These are phyloP conservation scores for Globisporangium iwayamae DNA, from an alignment of 352 stramenopile genomes.

Conservation along the genomic window DNA sequence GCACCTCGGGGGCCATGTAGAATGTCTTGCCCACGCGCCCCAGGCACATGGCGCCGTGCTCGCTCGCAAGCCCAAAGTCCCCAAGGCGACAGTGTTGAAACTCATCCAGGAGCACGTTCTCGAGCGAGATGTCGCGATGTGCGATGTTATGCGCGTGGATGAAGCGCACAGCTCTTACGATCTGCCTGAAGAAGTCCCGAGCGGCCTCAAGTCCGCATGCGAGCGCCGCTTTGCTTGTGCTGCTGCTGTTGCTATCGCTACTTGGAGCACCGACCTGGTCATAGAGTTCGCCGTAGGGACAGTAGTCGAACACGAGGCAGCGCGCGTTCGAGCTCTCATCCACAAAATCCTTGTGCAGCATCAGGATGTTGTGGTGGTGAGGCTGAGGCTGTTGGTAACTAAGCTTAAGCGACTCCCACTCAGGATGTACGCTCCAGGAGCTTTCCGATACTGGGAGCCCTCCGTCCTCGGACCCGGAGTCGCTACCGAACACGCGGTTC, in stretches of 20 bases:
- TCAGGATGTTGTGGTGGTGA: conserved; percentile 33
- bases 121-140: conserved; percentile 62
- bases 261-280: conserved; percentile 21
- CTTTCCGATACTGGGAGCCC: background rate
- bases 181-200: conserved; percentile 41
- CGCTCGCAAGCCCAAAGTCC: conserved; percentile 57
- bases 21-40: conserved; percentile 55
- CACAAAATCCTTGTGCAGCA: conserved; percentile 52
- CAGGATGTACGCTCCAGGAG: conserved; percentile 23
- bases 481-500: conserved; percentile 20
- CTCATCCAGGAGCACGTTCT: conserved; percentile 61
- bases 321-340: conserved; percentile 33
- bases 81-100: conserved; percentile 36
- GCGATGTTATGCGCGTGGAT: conserved; percentile 51
- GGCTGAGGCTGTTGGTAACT: background rate
- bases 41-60: conserved; percentile 27
- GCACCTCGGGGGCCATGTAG: conserved; percentile 70
- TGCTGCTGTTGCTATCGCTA: background rate
- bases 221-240: conserved; percentile 10
- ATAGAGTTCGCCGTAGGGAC: conserved; percentile 56
- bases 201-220: conserved; percentile 22
- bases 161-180: conserved; percentile 40
- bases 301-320: conserved; percentile 67
- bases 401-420: conserved; percentile 19
- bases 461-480: background rate